Base-by-base conservation (phyloP, 345 rosid species). In the Boechera stricta region DNA sequence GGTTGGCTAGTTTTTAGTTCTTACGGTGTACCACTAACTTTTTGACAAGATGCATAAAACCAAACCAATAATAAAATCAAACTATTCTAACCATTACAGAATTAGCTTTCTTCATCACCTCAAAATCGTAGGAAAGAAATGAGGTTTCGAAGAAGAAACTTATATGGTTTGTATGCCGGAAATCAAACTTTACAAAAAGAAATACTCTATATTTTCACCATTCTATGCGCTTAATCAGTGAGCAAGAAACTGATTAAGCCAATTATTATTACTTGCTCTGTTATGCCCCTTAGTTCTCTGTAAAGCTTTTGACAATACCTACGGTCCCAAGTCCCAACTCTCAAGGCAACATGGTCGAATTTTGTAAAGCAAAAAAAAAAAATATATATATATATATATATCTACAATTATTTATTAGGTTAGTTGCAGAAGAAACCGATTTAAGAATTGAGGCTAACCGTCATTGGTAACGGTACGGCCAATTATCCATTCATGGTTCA, bases 401-500 rank as follows among this genome's bases (percentile, higher is more conserved):
- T 18, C 12, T 8, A 9, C 26, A 24, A 28, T 21, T 10, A 21
- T 52, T 21, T 4, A 52, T 52, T 54, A 10, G 33, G 33, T 26
- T 56, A 57, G 26, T 58, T 58, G 63, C 11, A 57, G 21, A 57
- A 32, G 41, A 32, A 58, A 57, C 4, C 24, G 2, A 60, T 60
- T 36, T 57, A 57, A 58, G 4, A 15, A n/a, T 33, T 3, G 44
- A 35, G 64, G 2, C 13, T 16, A 59, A 39, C 16, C 16, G 48
- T 61, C 48, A 63, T 63, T 42, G 21, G 28, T 63, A 42, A 63
- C 38, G 67, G 67, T 62, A 62, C 66, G 66, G 32, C 9, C 10
- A 35, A 39, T 60, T 5, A 16, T 35, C 31, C 15, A 59, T 59
- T 28, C 12, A 69, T 69, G 79, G 21, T 18, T 18, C 21, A 18